Base-by-base conservation (phyloP, 495 filamentous ascomycete species). In the Hypoxylon subgilvum region DNA sequence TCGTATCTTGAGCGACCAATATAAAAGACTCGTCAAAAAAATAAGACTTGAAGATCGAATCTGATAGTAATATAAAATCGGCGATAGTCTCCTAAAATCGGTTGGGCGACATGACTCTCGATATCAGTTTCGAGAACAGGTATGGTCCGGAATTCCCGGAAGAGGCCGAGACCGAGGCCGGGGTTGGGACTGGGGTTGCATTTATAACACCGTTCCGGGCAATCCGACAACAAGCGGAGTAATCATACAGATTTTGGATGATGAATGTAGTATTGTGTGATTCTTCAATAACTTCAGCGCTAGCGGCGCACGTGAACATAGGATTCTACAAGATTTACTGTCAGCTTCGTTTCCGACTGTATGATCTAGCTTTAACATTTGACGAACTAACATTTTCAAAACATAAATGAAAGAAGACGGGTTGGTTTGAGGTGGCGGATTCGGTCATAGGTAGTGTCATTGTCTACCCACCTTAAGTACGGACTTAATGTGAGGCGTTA, bases 141-240 rank as follows among this genome's bases (percentile, higher is more conserved):
- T 38, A n/a, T 50, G 17, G 46, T 22, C 27, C 45, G 53, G 45
- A 18, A 49, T 57, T 28, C 42, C 56, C 41, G 56, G 56, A 52
- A 52, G 32, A 52, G 41, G 25, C 56, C 41, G 52, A 55, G 35
- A 12, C 28, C 54, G 46, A 45, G 27, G 34, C 45, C 40, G 41
- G 48, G 55, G 32, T 52, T 45, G 40, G 47, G 45, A 8, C 18
- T 18, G 18, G 41, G 57, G 49, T 61, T 23, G 22, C 49, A 53
- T 54, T 47, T 30, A 46, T 23, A 45, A 16, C 23, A 22, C 43
- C 42, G 42, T 22, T 48, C 57, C 49, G 57, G 49, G 57, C 19
- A 61, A 53, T 22, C 57, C 57, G 57, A 54, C 23, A 27, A 8
- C 4, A 18, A 31, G 48, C 31, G 46, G 46, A 58, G 55, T 52